These are phyloP conservation scores for Lasiodiplodia sp. DNA, from an alignment of 2,329 filamentous ascomycete genomes.

Conservation along the genomic window DNA sequence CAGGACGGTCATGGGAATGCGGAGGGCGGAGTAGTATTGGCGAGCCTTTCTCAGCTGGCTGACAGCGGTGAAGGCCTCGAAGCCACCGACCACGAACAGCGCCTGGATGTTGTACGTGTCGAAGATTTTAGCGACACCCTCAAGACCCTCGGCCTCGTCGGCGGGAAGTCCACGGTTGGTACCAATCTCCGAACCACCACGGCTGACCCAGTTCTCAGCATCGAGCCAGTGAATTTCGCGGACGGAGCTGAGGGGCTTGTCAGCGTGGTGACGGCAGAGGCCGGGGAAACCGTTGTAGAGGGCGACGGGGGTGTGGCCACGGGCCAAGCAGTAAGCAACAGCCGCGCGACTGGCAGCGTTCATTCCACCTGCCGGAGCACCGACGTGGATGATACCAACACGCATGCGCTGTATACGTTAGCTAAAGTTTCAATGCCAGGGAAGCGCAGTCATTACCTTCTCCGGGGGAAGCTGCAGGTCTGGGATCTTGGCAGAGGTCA, in stretches of 20 bases:
- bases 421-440: not conserved
- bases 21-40: constrained; percentile 79
- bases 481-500: constrained; percentile 80
- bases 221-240: constrained; percentile 91
- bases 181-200: constrained; percentile 96
- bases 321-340: constrained; percentile 88
- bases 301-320: constrained; percentile 90
- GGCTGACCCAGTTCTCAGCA: constrained; percentile 93
- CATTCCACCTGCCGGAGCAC: constrained; percentile 96
- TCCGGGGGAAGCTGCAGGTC: constrained; percentile 71
- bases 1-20: constrained; percentile 89
- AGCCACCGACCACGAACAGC: constrained; percentile 90
- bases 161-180: constrained; percentile 93
- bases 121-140: constrained; percentile 81
- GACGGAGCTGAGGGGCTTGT: constrained; percentile 82
- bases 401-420: constrained; percentile 72
- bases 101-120: constrained; percentile 88
- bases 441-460: constrained; percentile 60
- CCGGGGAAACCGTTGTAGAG: constrained; percentile 98
- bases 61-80: constrained; percentile 93
- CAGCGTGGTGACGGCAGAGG: constrained; percentile 86
- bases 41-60: constrained; percentile 85
- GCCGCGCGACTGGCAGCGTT: constrained; percentile 94
- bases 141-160: constrained; percentile 71
- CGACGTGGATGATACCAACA: constrained; percentile 95